phyloP scores from a whole-genome alignment of 169 alveolate genomes.

The Plasmodium billcollinsi region DNA sequence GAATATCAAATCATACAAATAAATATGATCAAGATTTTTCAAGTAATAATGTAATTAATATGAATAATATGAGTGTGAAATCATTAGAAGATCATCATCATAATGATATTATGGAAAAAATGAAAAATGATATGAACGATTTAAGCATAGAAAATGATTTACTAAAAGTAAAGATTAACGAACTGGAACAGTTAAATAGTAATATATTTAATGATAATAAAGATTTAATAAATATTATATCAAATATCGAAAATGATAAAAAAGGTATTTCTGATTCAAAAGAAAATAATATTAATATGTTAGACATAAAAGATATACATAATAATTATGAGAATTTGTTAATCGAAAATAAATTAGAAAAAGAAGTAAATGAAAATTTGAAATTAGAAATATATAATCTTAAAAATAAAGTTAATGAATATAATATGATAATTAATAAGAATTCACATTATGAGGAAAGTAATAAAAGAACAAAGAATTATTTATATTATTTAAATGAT shows the following conservation, averaged over 20 bases:
- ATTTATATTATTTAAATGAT: conserved; percentile 64
- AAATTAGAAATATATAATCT: conserved; percentile 57
- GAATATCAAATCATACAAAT: background rate
- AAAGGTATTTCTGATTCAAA: background rate
- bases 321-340: conserved; percentile 21
- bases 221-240: conserved; percentile 40
- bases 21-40: background rate
- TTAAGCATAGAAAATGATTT: conserved; percentile 35
- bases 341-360: conserved; percentile 35
- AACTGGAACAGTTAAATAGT: conserved; percentile 32
- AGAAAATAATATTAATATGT: background rate
- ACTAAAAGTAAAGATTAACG: conserved; percentile 36
- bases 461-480: conserved; percentile 46
- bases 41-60: background rate
- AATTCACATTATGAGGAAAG: conserved; percentile 18
- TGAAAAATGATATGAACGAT: conserved; percentile 24
- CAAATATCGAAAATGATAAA: conserved; percentile 8
- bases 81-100: background rate
- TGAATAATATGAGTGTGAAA: conserved; percentile 2
- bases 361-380: conserved; percentile 51
- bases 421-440: conserved; percentile 25
- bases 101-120: background rate
- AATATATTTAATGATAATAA: conserved; percentile 58
- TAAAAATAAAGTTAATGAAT: conserved; percentile 49
- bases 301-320: background rate